A percentile compares a stretch with the other conserved stretches of the same genome.
Evolutionary conservation across 352 stramenopile species (phyloP).

Genomic region (Ophiocytium majus): DNA sequence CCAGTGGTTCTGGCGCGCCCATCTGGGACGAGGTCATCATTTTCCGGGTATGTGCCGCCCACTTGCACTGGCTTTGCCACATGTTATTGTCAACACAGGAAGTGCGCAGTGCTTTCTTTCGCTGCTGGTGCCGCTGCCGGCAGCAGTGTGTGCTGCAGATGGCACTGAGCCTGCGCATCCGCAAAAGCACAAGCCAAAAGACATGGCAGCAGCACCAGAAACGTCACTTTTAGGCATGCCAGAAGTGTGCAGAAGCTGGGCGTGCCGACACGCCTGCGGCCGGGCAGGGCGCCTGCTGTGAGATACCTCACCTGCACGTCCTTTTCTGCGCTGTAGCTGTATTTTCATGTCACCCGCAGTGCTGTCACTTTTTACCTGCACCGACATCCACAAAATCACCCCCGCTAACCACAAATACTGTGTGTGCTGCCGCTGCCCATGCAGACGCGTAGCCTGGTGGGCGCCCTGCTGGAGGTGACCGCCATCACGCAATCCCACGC

Average conservation of each 20-base stretch:
- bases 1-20: not conserved
- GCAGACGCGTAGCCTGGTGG: slow-evolving; percentile 10
- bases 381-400: too few relatives aligned
- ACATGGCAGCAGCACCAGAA: not conserved
- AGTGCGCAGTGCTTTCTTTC: not conserved
- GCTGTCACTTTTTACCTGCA: too few relatives aligned
- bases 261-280: too few relatives aligned
- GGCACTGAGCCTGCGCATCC: not conserved
- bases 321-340: too few relatives aligned
- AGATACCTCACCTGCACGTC: too few relatives aligned
- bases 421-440: too few relatives aligned
- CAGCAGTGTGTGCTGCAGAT: not conserved
- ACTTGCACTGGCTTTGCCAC: too few relatives aligned
- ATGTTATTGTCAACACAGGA: too few relatives aligned
- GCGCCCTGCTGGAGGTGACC: not conserved
- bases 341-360: too few relatives aligned
- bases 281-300: too few relatives aligned
- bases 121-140: not conserved
- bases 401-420: too few relatives aligned
- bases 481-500: not conserved
- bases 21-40: slow-evolving; percentile 2
- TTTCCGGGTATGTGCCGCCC: slow-evolving; percentile 1
- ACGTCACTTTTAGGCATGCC: not conserved
- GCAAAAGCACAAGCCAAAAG: not conserved
- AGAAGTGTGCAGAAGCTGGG: too few relatives aligned